These are phyloP conservation scores for Forsythia viridissima DNA, from an alignment of 257 asterid species.

Conservation along the genomic window DNA sequence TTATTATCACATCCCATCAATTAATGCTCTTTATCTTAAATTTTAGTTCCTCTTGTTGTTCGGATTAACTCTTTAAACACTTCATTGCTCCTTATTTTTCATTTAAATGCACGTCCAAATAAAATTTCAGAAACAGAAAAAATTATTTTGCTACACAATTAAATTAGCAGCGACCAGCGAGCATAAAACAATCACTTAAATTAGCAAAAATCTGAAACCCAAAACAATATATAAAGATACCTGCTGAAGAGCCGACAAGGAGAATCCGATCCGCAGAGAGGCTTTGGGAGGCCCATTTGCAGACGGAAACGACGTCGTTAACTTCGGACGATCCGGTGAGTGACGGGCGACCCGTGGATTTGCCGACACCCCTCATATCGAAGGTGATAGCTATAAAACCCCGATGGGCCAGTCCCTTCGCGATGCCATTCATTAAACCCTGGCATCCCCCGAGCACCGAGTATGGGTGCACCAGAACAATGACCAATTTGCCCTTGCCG, in stretches of 20 bases:
- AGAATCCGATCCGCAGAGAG: conserved; percentile 58
- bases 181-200: background rate
- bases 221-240: conserved; percentile 21
- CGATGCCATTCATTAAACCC: conserved; percentile 79
- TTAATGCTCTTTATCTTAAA: background rate
- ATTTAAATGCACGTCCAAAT: background rate
- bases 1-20: background rate
- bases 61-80: background rate
- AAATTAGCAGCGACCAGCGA: background rate
- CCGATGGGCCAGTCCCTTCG: conserved; percentile 55
- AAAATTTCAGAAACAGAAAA: background rate
- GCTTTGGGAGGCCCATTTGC: conserved; percentile 62
- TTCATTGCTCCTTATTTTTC: background rate
- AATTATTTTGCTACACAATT: background rate
- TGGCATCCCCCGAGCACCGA: conserved; percentile 80
- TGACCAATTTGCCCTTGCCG: conserved; percentile 31
- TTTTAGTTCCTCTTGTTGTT: no score
- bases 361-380: conserved; percentile 84
- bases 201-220: background rate
- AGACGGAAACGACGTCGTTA: conserved; percentile 69
- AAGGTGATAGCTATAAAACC: conserved; percentile 70
- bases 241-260: conserved; percentile 85
- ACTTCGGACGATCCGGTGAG: conserved; percentile 75
- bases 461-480: conserved; percentile 74
- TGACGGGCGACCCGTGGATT: conserved; percentile 79